Conservation (phyloP, 2,329 filamentous ascomycete genomes). For the Colletotrichum neosansevieriae region DNA sequence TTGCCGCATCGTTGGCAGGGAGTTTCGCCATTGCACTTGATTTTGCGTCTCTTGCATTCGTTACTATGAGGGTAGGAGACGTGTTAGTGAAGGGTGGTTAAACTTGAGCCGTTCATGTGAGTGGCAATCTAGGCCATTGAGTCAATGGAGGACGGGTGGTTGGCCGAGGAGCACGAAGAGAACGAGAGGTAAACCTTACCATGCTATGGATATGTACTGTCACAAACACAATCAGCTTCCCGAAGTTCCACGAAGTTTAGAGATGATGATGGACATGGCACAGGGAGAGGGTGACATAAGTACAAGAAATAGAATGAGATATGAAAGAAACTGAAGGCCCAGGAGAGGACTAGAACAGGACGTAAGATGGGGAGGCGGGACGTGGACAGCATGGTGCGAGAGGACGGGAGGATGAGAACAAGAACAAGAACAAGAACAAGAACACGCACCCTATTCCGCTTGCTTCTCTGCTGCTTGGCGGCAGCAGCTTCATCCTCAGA, state of each 20-base stretch:
- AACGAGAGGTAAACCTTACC: slow-evolving; percentile 54
- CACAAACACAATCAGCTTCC: slow-evolving; percentile 35
- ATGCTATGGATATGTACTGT: slow-evolving; percentile 72
- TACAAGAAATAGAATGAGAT: not conserved
- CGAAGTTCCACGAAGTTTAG: slow-evolving; percentile 19
- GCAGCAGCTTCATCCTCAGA: slow-evolving; percentile 55
- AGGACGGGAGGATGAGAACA: not conserved
- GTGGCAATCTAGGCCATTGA: not conserved
- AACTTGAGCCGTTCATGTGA: not conserved
- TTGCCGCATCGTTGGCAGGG: slow-evolving; percentile 77
- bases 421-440: not conserved
- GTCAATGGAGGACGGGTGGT: not conserved
- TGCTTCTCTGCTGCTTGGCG: slow-evolving; percentile 68
- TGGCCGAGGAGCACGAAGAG: not conserved
- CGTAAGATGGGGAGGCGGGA: slow-evolving; percentile 10
- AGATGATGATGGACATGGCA: not conserved
- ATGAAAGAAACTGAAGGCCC: too few species aligned
- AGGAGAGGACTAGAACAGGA: not conserved
- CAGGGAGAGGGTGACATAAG: not conserved
- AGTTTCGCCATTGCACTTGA: slow-evolving; percentile 79
- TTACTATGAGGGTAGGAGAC: slow-evolving; percentile 60
- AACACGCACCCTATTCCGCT: slow-evolving; percentile 67
- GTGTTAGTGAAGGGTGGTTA: slow-evolving; percentile 25
- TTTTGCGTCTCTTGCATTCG: slow-evolving; percentile 80
- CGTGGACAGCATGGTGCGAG: not conserved